Percentiles rank a stretch among this genome's conserved stretches.
Conservation (phyloP, 345 rosid species). For the Passiflora organensis region DNA sequence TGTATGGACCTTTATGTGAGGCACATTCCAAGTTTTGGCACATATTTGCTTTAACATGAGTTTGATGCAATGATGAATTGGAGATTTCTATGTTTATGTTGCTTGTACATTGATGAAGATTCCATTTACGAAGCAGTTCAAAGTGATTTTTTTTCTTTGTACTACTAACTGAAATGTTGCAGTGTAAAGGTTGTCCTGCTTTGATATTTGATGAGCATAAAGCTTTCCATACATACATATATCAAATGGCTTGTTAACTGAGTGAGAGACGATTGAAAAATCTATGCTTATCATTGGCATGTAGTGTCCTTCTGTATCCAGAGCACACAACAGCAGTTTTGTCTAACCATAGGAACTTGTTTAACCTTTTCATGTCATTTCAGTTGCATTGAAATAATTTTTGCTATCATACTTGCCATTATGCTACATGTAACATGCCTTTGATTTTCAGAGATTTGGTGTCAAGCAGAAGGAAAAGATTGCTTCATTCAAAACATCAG, state of each 20-base stretch:
- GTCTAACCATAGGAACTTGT: no score
- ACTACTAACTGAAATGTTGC: neutral
- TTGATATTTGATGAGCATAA: no score
- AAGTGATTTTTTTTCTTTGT: neutral
- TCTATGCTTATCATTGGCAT: no score
- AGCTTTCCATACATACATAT: no score
- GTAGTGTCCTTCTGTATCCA: no score
- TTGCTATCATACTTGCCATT: conserved; percentile 10
- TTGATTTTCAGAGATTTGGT: conserved; percentile 72
- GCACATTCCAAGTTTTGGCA: neutral
- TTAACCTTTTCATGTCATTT: neutral
- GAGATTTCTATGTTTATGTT: neutral
- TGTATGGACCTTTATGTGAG: no score
- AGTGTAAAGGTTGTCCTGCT: no score
- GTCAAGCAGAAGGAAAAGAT: conserved; percentile 98
- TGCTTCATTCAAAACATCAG: conserved; percentile 89
- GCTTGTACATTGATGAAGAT: neutral
- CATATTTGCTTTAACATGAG: neutral
- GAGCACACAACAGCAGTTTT: no score
- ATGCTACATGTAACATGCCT: conserved; percentile 14
- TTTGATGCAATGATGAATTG: neutral
- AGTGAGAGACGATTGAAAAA: no score
- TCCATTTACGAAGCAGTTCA: neutral
- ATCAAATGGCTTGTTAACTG: no score
- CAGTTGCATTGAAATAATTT: conserved; percentile 5